Conservation (phyloP, 2,329 filamentous ascomycete species). For the Didymella exigua region DNA sequence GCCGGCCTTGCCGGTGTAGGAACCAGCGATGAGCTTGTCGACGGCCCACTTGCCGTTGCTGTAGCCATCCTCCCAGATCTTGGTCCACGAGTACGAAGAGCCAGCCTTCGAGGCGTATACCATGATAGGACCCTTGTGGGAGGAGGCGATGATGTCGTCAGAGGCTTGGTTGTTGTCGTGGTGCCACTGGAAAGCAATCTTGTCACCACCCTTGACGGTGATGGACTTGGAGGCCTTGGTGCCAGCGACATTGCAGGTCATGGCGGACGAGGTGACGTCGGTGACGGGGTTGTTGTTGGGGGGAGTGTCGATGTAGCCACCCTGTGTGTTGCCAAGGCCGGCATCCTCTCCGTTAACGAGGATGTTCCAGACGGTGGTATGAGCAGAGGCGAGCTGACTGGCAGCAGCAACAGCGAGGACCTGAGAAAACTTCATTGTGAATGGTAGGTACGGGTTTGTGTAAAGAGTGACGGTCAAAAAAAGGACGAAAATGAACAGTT, state of each 20-base stretch:
- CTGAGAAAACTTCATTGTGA: slow-evolving; percentile 42
- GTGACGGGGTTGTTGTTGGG: slow-evolving; percentile 46
- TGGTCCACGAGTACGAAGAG: slow-evolving; percentile 56
- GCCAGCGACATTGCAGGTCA: slow-evolving; percentile 46
- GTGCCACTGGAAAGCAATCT: slow-evolving; percentile 57
- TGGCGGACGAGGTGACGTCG: slow-evolving; percentile 42
- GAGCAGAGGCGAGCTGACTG: slow-evolving; percentile 36
- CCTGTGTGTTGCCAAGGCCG: slow-evolving; percentile 40
- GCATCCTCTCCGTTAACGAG: slow-evolving; percentile 52
- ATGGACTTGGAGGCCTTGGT: slow-evolving; percentile 50
- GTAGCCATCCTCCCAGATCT: slow-evolving; percentile 50
- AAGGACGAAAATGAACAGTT: slow-evolving; percentile 17
- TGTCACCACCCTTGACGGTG: slow-evolving; percentile 56
- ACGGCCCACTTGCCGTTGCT: slow-evolving; percentile 48
- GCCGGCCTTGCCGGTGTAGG: slow-evolving; percentile 44
- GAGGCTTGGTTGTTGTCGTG: slow-evolving; percentile 52
- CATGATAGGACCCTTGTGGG: slow-evolving; percentile 59
- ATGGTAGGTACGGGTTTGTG: slow-evolving; percentile 9
- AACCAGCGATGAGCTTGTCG: slow-evolving; percentile 43
- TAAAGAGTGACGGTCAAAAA: slow-evolving; percentile 22
- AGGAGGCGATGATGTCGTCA: slow-evolving; percentile 60
- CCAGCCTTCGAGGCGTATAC: slow-evolving; percentile 57
- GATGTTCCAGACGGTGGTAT: slow-evolving; percentile 45
- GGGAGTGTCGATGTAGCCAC: slow-evolving; percentile 57
- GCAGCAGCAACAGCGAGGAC: slow-evolving; percentile 38